Evolutionary conservation across 208 protist species (phyloP), one percentile per base, ranked within the genome.

Genomic region (Kentomonas sorsogonicus): DNA sequence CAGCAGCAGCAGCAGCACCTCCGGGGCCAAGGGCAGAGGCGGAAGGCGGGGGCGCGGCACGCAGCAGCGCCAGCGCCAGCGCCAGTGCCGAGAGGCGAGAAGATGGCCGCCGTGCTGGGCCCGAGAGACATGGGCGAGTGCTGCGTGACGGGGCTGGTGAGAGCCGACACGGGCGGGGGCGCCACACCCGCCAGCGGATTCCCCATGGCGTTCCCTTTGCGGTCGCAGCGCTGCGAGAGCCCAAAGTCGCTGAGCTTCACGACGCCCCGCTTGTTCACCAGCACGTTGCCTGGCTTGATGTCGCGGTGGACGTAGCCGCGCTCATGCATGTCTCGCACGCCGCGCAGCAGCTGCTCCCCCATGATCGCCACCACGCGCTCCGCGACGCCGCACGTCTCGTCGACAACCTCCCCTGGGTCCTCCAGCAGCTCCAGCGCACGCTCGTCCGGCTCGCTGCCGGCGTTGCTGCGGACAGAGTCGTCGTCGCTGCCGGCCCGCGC

Each of bases 191-290:
- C n/a, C n/a, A n/a, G n/a, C 6, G 47, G 59, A 45, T 69, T 75
- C 38, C 55, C 40, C 11, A 71, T 68, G 10, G 60, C 63, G 1
- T 29, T 46, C 20, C 74, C 69, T 33, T 27, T 47, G 50, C 33
- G 44, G 27, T 72, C 72, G 63, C 79, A 90, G 15, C 69, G 67
- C 66, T 82, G 73, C 36, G 74, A 96, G 43, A 98, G 76, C 1
- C 97, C 96, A 79, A 98, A 98, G 66, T 98, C 97, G 63, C 84
- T 94, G 15, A 98, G 71, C 78, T 98, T 98, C 30, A 98, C 73
- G n/a, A 86, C 65, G 51, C 93, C 94, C 15, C 94, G 87, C 22
- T 73, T 54, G 60, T 98, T 98, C n/a, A 98, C 60, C 7, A 98
- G 79, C 25, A 98, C 71, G 64, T 98, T 98, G 50, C 74, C 78